Evolutionary conservation across 495 filamentous ascomycete species (phyloP).

Genomic region (Parathielavia hyrcaniae): DNA sequence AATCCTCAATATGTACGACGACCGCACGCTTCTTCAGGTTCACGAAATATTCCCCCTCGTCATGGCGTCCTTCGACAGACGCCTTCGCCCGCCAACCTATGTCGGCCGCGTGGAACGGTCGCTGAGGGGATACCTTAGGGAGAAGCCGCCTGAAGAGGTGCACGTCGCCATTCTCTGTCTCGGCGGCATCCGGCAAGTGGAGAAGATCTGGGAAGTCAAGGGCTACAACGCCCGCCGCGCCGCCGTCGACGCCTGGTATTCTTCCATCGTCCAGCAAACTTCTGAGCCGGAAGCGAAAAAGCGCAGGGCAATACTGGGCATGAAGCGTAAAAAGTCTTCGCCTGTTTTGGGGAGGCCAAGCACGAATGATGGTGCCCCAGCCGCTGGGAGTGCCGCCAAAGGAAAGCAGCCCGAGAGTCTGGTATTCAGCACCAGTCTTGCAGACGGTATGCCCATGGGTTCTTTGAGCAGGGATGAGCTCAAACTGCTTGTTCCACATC

Average conservation of each 20-base stretch:
- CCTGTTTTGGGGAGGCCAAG: conserved; percentile 25
- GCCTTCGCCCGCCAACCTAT: conserved; percentile 51
- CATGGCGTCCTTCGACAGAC: conserved; percentile 50
- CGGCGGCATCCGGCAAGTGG: conserved; percentile 50
- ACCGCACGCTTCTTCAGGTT: conserved; percentile 48
- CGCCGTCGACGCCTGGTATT: conserved; percentile 50
- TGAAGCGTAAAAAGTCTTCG: conserved; percentile 47
- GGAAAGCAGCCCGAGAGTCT: conserved; percentile 30
- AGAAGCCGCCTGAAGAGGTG: conserved; percentile 50
- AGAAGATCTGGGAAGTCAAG: conserved; percentile 53
- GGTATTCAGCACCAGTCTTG: conserved; percentile 47
- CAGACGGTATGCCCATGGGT: conserved; percentile 51
- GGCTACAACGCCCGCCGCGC: conserved; percentile 50
- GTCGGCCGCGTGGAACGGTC: conserved; percentile 50
- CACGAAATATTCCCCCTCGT: conserved; percentile 52
- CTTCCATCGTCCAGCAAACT: conserved; percentile 38
- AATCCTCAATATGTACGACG: conserved; percentile 53
- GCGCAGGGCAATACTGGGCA: conserved; percentile 41
- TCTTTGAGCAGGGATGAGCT: conserved; percentile 42
- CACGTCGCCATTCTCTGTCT: conserved; percentile 50
- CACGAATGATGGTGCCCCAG: conserved; percentile 7
- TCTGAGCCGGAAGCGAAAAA: conserved; percentile 36
- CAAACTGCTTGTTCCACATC: conserved; percentile 43
- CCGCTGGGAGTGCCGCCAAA: neutral
- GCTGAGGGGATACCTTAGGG: conserved; percentile 51